Conservation (phyloP, 164 flowering plant species). For the Nymphaea colorata region DNA sequence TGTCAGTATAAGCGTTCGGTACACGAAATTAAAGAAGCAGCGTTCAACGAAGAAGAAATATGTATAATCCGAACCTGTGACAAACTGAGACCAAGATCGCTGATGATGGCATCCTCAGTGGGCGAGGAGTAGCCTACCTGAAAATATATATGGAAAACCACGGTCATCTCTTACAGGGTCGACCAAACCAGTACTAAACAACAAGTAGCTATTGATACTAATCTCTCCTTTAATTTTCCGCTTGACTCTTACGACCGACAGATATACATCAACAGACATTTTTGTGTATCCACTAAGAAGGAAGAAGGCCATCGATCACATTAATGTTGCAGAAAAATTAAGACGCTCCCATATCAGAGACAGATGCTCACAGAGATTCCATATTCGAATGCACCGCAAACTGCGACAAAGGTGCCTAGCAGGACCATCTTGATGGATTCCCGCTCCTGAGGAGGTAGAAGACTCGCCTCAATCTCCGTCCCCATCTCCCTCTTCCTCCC, state of each 20-base stretch:
- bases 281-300: background rate
- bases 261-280: too few species aligned
- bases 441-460: background rate
- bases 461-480: background rate
- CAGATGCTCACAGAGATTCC: conserved; percentile 48
- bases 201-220: too few species aligned
- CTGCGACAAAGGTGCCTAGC: conserved; percentile 71
- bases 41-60: background rate
- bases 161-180: too few species aligned
- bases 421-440: conserved; percentile 52
- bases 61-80: conserved; percentile 35
- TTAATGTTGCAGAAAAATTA: too few species aligned
- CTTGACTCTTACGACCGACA: background rate
- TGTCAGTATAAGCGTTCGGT: background rate
- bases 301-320: background rate
- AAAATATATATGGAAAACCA: background rate
- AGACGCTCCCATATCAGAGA: too few species aligned
- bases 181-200: too few species aligned
- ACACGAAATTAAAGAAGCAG: background rate
- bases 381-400: conserved; percentile 74
- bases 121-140: conserved; percentile 94
- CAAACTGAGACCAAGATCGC: conserved; percentile 52
- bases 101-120: conserved; percentile 50
- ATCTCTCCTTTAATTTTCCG: background rate
- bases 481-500: background rate